These are phyloP conservation scores for Phytophthora quininea DNA, from an alignment of 352 stramenopile species.

Conservation along the genomic window DNA sequence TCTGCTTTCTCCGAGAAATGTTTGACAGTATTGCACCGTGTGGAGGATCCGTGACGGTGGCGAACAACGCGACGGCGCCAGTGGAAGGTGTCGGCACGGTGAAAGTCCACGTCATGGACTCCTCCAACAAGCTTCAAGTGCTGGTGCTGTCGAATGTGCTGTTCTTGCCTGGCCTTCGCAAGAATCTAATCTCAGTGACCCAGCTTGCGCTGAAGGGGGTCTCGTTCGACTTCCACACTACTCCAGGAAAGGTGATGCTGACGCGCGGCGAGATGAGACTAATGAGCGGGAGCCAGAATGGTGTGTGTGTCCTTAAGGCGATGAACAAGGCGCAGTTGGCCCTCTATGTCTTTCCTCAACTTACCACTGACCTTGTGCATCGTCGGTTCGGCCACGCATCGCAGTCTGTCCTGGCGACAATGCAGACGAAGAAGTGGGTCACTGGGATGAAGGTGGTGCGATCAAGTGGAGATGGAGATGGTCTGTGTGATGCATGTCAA, in stretches of 20 bases:
- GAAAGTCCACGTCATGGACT: background rate
- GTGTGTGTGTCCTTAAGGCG: constrained; percentile 4
- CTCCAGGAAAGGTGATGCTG: constrained; percentile 1
- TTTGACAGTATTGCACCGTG: constrained; percentile 5
- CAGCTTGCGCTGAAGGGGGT: constrained; percentile 1
- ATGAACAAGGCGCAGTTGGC: background rate
- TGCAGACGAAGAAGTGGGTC: background rate
- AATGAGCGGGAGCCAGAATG: background rate
- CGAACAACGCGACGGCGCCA: constrained; percentile 6
- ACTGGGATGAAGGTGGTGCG: background rate
- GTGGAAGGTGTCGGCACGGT: background rate
- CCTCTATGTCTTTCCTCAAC: constrained; percentile 1
- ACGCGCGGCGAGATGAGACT: background rate
- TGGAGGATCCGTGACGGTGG: constrained; percentile 6
- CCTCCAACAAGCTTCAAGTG: background rate
- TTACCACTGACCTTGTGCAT: constrained; percentile 2
- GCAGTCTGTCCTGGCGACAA: background rate
- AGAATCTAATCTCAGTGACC: background rate
- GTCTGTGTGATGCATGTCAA: background rate
- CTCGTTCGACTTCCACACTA: constrained; percentile 4
- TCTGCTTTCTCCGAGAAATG: background rate
- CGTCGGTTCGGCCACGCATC: background rate
- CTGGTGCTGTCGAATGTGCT: background rate
- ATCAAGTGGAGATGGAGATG: background rate
- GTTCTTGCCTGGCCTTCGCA: background rate